Evolutionary conservation across 768 basidiomycete species (phyloP).

Genomic region (Sistotremastrum suecicum): DNA sequence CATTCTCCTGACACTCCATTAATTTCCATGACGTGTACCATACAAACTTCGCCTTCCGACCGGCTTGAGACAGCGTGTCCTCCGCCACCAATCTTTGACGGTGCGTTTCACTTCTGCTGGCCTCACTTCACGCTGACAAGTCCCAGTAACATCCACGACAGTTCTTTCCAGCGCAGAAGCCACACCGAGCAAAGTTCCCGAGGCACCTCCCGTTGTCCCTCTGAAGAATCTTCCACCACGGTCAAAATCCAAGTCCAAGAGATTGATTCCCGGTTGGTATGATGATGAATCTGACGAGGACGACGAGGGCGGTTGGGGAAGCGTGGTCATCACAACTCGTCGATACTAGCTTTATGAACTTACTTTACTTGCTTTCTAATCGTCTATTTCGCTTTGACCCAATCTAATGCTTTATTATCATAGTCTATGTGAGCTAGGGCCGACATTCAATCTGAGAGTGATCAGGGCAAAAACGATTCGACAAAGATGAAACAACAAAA

Average conservation of each 20-base stretch:
- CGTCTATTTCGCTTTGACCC: too few species aligned
- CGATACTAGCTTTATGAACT: neutral
- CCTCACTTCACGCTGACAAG: constrained; percentile 1
- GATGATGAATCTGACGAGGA: constrained; percentile 5
- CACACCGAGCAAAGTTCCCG: neutral
- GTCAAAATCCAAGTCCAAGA: constrained; percentile 2
- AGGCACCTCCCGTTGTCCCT: neutral
- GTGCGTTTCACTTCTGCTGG: neutral
- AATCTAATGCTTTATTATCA: too few species aligned
- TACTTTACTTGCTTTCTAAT: too few species aligned
- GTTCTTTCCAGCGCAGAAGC: neutral
- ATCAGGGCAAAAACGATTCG: too few species aligned
- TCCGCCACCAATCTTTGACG: neutral
- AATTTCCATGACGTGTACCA: neutral
- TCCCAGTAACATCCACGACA: neutral
- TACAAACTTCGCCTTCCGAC: neutral
- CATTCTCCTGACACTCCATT: neutral
- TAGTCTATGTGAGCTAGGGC: too few species aligned
- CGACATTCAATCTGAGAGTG: too few species aligned
- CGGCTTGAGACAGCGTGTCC: neutral
- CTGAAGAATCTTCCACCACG: neutral
- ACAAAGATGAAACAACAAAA: too few species aligned
- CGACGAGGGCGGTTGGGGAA: constrained; percentile 4
- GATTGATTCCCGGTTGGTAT: constrained; percentile 3
- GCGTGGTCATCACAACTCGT: constrained; percentile 3